Base-by-base conservation (phyloP, 192 early-diverging fungal species). In the Coemansia sp. region DNA sequence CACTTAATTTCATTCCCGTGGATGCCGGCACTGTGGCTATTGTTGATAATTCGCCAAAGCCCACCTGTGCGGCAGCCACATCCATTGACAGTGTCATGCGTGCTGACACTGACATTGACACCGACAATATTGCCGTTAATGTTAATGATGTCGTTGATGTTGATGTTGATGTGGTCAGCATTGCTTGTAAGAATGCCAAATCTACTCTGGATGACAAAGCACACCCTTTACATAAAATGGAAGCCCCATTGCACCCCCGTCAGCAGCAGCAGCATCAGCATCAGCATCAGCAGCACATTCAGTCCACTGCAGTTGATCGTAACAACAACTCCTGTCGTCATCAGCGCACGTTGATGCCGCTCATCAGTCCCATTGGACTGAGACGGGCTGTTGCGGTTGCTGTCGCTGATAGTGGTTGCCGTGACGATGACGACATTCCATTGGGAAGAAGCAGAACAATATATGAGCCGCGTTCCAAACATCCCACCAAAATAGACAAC, bases 51-150 rank as follows among this genome's bases (percentile, higher is more conserved):
- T 1, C n/a, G 16, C 57, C 57, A 40, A 16, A 41, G 37, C 37
- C 16, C 57, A 59, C 57, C 6, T 59, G 57, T 41, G 39, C 37
- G 39, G n/a, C 32, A 59, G 39, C 57, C 57, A 39, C 57, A 13
- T 59, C 57, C 57, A 59, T 41, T 40, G 57, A 37, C 26, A 26
- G 26, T 26, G 26, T 26, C 26, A 26, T 26, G 26, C 26, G 26
- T 41, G n/a, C 39, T 41, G 16, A 10, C 61, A 46, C 43, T 18
- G 16, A 26, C 43, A 2, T 59, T 47, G 46, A 47, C 54, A 5
- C 54, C 54, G 18, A 10, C 54, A 56, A 10, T 18, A 56, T 18
- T 22, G 54, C 18, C 26, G 10, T 26, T 26, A 26, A 26, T 26
- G 26, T 26, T 3, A 26, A 26, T 26, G 26, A 26, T 26, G 26